These are phyloP conservation scores for Fraxinus latifolia DNA, from an alignment of 305 asterid species.

Conservation along the genomic window DNA sequence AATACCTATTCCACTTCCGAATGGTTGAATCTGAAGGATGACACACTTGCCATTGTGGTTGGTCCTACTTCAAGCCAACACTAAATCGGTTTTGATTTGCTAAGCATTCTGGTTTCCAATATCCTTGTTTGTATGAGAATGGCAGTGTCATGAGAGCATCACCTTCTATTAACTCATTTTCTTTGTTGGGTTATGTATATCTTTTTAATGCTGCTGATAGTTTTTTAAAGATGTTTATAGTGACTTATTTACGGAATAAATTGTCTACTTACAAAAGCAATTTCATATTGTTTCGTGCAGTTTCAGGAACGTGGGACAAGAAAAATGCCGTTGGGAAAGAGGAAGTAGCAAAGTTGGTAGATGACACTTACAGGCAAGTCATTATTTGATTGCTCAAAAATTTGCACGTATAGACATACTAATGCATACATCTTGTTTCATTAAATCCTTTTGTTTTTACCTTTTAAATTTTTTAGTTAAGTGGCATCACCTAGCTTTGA, in stretches of 20 bases:
- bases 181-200: not conserved
- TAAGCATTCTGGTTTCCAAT: not conserved
- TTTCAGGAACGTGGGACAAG: conserved; percentile 62
- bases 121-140: not conserved
- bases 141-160: not conserved
- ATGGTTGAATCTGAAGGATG: not conserved
- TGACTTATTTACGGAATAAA: not conserved
- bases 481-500: not conserved
- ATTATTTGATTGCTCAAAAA: conserved; percentile 13
- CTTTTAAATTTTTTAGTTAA: not conserved
- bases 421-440: not conserved
- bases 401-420: not conserved
- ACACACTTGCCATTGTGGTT: not conserved
- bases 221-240: not conserved
- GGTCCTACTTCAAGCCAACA: not conserved
- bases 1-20: not conserved
- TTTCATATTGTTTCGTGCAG: conserved; percentile 27
- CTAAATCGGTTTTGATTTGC: not conserved
- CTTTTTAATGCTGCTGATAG: not conserved
- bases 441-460: not conserved
- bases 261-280: not conserved
- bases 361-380: conserved; percentile 62
- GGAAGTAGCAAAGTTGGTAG: conserved; percentile 63
- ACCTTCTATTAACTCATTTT: not conserved
- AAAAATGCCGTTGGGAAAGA: conserved; percentile 60